A percentile compares a stretch with the other conserved stretches of the same genome.
These are phyloP conservation scores for Rhynchospora tenuis DNA, from an alignment of 176 grass and related monocot species.

Conservation along the genomic window DNA sequence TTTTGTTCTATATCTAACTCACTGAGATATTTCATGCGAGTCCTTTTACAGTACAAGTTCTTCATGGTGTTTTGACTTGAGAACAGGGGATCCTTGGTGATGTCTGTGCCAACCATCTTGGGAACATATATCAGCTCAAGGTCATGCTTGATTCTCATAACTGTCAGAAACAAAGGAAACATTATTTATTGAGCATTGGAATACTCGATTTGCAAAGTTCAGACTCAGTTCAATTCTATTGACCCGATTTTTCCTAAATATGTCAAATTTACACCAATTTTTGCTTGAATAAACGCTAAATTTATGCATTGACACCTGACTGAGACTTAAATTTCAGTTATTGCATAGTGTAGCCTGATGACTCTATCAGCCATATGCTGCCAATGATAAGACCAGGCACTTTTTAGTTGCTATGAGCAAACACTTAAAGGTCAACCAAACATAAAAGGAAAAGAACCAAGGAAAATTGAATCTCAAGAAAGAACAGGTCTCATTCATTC, in stretches of 20 bases:
- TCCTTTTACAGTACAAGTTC: not conserved
- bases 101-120: not conserved
- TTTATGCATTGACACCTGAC: not conserved
- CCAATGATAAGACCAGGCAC: not conserved
- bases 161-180: not conserved
- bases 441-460: not conserved
- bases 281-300: not conserved
- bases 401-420: not conserved
- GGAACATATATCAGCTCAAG: not conserved
- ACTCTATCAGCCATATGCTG: not conserved
- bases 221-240: not conserved
- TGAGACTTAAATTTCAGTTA: not conserved
- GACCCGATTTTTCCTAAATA: not conserved
- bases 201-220: not conserved
- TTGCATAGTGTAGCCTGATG: not conserved
- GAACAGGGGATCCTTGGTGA: slow-evolving; percentile 8
- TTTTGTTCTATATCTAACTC: not conserved
- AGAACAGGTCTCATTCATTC: not conserved
- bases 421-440: not conserved
- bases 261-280: not conserved
- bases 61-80: not conserved
- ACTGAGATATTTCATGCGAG: not conserved
- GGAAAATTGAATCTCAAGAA: not conserved
- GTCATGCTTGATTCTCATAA: not conserved
- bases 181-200: not conserved